Base-by-base conservation (phyloP, 768 basidiomycete species). In the Boletus rubroflammeus region DNA sequence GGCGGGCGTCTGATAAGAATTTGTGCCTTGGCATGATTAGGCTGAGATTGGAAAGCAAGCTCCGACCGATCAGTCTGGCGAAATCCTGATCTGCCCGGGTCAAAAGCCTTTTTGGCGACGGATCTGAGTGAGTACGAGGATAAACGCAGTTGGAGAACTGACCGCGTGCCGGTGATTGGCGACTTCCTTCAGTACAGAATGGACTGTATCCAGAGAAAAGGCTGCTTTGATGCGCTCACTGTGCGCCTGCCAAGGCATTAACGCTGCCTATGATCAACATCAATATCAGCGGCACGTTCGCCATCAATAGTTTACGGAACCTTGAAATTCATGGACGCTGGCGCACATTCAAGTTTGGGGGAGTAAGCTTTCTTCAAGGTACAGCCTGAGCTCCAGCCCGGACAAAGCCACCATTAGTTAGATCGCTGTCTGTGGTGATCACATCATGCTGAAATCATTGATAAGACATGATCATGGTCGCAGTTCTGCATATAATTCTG, bases 11-110 rank as follows among this genome's bases (percentile, higher is more conserved):
- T 58, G 62, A 66, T 59, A 67, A 63, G 59, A 23, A 44, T 15
- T 31, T 15, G 46, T 49, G 50, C 36, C 28, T 50, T 14, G 38
- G 23, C 31, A 42, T 13, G 42, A 47, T 47, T 42, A 11, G 17
- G 43, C 21, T 39, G 55, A 40, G 51, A 57, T 23, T 49, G 34
- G n/a, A 14, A 19, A 23, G 9, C 10, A 13, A 41, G 28, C 31
- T n/a, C 26, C 40, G 26, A 14, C 62, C 58, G 59, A 60, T 64
- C 1, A 29, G 49, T 21, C 25, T 26, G 44, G 3, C 44, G 35
- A 50, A 6, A 39, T 53, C 26, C 59, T 62, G 67, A 67, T 67
- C 67, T 62, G 26, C 3, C 15, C 6, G 46, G 26, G n/a, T 11
- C 25, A 23, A 32, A 32, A 7, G 7, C 36, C 47, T 47, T 62